Base-by-base conservation (phyloP, 2,329 filamentous ascomycete species). In the Chaetomium globosum region DNA sequence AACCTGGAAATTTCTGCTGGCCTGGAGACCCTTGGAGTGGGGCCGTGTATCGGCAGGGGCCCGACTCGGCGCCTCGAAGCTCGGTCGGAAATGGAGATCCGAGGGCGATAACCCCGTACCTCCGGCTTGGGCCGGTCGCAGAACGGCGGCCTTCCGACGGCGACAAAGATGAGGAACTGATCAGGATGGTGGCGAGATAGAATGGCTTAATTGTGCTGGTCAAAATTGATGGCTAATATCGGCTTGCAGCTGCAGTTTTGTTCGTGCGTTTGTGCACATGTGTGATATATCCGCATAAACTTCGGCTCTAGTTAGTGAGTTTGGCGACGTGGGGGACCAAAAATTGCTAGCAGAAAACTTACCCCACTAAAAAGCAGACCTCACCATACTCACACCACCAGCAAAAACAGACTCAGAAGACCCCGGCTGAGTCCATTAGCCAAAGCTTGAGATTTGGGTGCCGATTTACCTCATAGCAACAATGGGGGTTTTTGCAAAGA, bases 401-500 rank as follows among this genome's bases (percentile, higher is more conserved):
- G 13, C 23, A 53, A 9, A 28, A 21, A 13, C 16, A 51, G 10
- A 33, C 9, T 33, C 3, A 8, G 2, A 21, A 51, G n/a, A 36
- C 30, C 8, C 26, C 48, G 13, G 21, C 52, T 10, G 30, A 60
- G n/a, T 36, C 36, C n/a, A 33, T 4, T 23, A 26, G 39, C 16
- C n/a, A 33, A 39, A 51, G 23, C 0, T 28, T 28, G 26, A 30
- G 19, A 21, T 19, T 3, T 4, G 39, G 46, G 3, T 2, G 16
- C 5, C n/a, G 16, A n/a, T 33, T 12, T 19, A 9, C 26, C 53
- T 23, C n/a, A 36, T 10, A 9, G 31, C n/a, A 30, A 58, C 23
- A 16, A 93, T 93, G 90, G 90, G 89, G 54, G 84, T 90, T 67
- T 80, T 83, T 33, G 86, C 85, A 70, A 88, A 88, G 75, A 81